Evolutionary conservation across 2,329 filamentous ascomycete species (phyloP), one percentile per base, ranked within the genome.

Genomic region (Alternaria arborescens): DNA sequence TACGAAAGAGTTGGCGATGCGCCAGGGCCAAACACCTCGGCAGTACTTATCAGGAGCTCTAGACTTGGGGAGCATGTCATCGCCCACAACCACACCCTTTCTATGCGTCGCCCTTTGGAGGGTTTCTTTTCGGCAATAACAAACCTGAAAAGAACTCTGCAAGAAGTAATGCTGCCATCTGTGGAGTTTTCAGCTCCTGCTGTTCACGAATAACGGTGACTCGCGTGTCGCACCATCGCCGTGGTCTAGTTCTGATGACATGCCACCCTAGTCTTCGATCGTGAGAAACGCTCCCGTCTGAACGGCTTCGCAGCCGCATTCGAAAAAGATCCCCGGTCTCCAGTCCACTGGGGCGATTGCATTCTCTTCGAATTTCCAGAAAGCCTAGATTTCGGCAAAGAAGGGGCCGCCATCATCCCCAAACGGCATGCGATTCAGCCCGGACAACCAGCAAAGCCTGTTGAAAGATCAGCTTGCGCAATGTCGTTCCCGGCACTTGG

Each of bases 221-320:
- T 42, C 36, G 46, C 30, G 53, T 20, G 58, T 60, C 58, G 58
- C 58, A 60, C 58, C 52, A 60, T 51, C 40, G 44, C 30, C 14
- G 40, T 38, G 24, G 44, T 30, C 38, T 24, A 18, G 22, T 28
- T 18, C 52, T 28, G 5, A 48, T 11, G 7, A 38, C 54, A 52
- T 41, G 38, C 57, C 18, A 60, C 20, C 57, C 57, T 34, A n/a
- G 54, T 28, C 20, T 28, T 36, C 8, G 54, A 42, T 51, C 48
- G 28, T 36, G 28, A 28, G 34, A 20, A 28, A 52, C 36, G 38
- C 36, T 22, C 38, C 34, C 30, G 38, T 22, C 54, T 34, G 55
- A 44, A 30, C 36, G 30, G 44, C 38, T n/a, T 51, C 41, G 18
- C 18, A 42, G 22, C 41, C 48, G 46, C 44, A 58, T 43, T 48